A percentile compares a stretch with the other conserved stretches of the same genome.
Conservation (phyloP, 805 yeast species). For the Monosporozyma siamensis region DNA sequence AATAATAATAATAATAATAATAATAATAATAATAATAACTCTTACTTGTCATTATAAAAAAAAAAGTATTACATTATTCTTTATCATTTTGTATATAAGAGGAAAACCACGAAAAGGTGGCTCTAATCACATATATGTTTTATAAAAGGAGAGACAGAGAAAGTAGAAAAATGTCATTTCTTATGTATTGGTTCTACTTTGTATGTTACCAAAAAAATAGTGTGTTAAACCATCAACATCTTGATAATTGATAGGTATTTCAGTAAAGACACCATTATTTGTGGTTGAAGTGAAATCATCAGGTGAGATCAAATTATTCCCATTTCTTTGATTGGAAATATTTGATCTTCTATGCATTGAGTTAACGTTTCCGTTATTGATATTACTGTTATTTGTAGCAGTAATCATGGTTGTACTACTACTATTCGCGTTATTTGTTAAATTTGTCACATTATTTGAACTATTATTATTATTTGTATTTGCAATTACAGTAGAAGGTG, state of each 20-base stretch:
- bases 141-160: too few relatives aligned
- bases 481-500: conserved; percentile 4
- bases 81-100: too few relatives aligned
- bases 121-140: too few relatives aligned
- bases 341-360: not conserved
- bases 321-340: not conserved
- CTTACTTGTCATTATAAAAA: too few relatives aligned
- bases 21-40: too few relatives aligned
- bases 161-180: too few relatives aligned
- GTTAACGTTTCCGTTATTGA: not conserved
- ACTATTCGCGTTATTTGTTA: not conserved
- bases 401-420: not conserved
- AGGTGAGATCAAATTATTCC: conserved; percentile 1
- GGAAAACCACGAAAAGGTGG: too few relatives aligned
- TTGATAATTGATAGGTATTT: not conserved
- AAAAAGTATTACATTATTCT: too few relatives aligned
- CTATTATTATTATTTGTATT: not conserved
- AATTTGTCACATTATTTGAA: not conserved
- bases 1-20: too few relatives aligned
- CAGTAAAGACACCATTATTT: too few relatives aligned
- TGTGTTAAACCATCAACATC: conserved; percentile 1
- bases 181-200: not conserved
- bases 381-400: not conserved
- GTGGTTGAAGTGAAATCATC: conserved; percentile 1
- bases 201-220: not conserved